A percentile compares a stretch with the other conserved stretches of the same genome.
Evolutionary conservation across 208 protist genomes (phyloP).

Genomic region (Wallacemonas collosoma): DNA sequence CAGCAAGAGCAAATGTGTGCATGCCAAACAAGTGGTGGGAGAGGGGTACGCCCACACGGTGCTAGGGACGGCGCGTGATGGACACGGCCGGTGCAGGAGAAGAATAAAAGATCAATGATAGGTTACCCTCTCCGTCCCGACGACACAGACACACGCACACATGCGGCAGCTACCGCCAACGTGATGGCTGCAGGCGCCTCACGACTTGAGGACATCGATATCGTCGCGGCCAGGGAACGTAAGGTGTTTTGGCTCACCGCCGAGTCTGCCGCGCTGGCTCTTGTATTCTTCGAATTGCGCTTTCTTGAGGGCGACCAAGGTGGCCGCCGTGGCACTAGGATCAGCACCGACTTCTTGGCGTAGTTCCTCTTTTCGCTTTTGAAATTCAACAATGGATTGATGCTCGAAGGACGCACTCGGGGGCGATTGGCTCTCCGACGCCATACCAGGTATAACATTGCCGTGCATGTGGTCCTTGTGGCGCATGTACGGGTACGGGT

Average conservation of each 20-base stretch:
- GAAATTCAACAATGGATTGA: conserved; percentile 49
- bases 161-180: too few relatives aligned
- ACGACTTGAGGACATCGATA: conserved; percentile 41
- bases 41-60: too few relatives aligned
- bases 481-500: conserved; percentile 88
- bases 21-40: too few relatives aligned
- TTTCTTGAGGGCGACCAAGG: conserved; percentile 56
- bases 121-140: too few relatives aligned
- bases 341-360: conserved; percentile 66
- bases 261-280: conserved; percentile 21
- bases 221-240: conserved; percentile 51
- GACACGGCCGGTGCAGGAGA: too few relatives aligned
- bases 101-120: too few relatives aligned
- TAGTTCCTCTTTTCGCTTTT: conserved; percentile 74
- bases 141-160: too few relatives aligned
- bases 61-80: too few relatives aligned
- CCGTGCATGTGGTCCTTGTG: conserved; percentile 86
- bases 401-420: conserved; percentile 59
- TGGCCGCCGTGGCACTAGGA: conserved; percentile 64
- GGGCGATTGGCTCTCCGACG: conserved; percentile 48
- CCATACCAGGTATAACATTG: conserved; percentile 44
- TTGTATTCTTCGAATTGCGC: conserved; percentile 42
- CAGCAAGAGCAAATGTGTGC: too few relatives aligned
- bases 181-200: background rate
- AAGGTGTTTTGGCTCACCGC: conserved; percentile 54